Evolutionary conservation across 352 stramenopile genomes (phyloP), one percentile per base, ranked within the genome.

Genomic region (Pythium monospermum): DNA sequence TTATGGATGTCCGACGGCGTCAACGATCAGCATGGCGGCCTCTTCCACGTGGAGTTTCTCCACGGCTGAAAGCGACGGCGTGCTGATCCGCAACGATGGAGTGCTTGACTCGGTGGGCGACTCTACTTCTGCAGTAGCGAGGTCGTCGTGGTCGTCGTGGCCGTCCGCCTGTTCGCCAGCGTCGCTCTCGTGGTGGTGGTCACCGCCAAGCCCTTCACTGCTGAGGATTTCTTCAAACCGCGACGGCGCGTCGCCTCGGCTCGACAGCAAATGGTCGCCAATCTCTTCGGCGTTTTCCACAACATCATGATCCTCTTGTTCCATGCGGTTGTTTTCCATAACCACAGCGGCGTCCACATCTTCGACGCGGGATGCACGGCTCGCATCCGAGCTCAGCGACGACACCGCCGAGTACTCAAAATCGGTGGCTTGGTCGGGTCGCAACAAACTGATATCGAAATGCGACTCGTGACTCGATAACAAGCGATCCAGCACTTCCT

Each of bases 361-460:
- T 4, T 49, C 36, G 15, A 40, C 42, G 18, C 50, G 36, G n/a
- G 57, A 54, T n/a, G 31, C 37, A n/a, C n/a, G n/a, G 27, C 49
- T 60, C 15, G 44, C 51, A 16, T 50, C 43, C 18, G 65, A 85
- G 52, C 77, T 88, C 28, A 88, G 47, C 39, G 71, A 88, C 38
- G 77, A 88, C 32, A 73, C 73, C 6, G 48, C 65, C 25, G 72
- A 85, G 21, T 75, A 58, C 15, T 67, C 65, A 50, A 90, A 90
- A 66, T 90, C 79, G 0, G 71, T 83, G 11, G 76, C 79, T 28
- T 77, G 71, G 22, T 87, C 65, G 1, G 79, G 79, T 18, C 79
- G 79, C 58, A 90, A 40, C 46, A 87, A 46, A 37, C 68, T 83
- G n/a, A 87, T 73, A 55, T 90, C 79, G 31, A 90, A 90, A 49